Evolutionary conservation across 2,329 filamentous ascomycete genomes (phyloP), one percentile per base, ranked within the genome.

Genomic region (Neofusicoccum sp.): DNA sequence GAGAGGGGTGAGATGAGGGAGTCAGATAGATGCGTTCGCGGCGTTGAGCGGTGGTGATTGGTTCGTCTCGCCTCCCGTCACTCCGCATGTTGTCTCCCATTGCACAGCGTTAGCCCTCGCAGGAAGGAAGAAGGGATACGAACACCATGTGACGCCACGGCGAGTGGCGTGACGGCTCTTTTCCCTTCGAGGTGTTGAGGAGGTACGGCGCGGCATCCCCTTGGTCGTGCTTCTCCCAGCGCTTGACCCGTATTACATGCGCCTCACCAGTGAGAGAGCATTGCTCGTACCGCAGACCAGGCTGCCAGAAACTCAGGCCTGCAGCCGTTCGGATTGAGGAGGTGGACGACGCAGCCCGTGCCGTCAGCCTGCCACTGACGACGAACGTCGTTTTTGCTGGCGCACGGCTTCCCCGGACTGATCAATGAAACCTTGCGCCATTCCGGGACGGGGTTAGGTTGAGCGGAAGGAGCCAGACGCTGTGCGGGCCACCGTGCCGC

Each of bases 1-100:
- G n/a, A n/a, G 51, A 56, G 51, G 36, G 28, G 51, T 56, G 40
- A 56, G 51, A 56, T n/a, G 51, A 56, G 51, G 51, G 48, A 33
- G 34, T 41, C n/a, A 44, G 36, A 56, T 56, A 41, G 30, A 43
- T 56, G 51, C 38, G 38, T 56, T 43, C 38, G 51, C 38, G n/a
- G 38, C 28, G 28, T 7, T 14, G 38, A 31, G 26, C 3, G 26
- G 12, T 11, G 26, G 36, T 33, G 34, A 56, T 56, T 56, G 51
- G 51, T 9, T 14, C 14, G 24, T 43, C 24, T 24, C 6, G 26
- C 9, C 24, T 43, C n/a, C 8, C 28, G 36, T 34, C 51, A 8
- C 40, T 43, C 16, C 51, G 12, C 24, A 31, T 33, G 26, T 33
- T n/a, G 36, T 24, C 38, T 33, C 26, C 38, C 51, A 56, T 56